Evolutionary conservation across 1,284 basidiomycete genomes (phyloP), one percentile per base, ranked within the genome.

Genomic region (Austroboletus novae-zelandiae): DNA sequence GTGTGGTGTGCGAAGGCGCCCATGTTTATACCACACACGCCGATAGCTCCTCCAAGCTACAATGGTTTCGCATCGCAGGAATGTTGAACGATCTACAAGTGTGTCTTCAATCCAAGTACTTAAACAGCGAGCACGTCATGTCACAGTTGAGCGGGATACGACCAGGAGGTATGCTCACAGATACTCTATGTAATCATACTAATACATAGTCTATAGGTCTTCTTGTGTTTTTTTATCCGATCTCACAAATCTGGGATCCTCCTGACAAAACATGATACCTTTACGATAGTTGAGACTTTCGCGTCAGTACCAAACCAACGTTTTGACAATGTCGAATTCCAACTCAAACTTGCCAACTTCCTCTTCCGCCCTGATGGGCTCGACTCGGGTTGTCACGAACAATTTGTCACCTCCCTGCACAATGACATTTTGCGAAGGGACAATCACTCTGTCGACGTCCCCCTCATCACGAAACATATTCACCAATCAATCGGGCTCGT

Each of bases 21-120:
- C 29, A 25, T 25, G 39, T 27, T 14, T 57, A 54, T 39, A 23
- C 4, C 17, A n/a, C 34, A 4, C 3, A 35, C 34, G 6, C 57
- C 27, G 20, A 17, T 8, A 13, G 34, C 7, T 15, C 41, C 10
- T 25, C 36, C 4, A 8, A 10, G 9, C 9, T 17, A 11, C 32
- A 45, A 15, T 57, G 56, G 56, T 9, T 20, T n/a, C 6, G n/a
- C 14, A 41, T 45, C 9, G 37, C 27, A 9, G 43, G 29, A n/a
- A 51, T 52, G 52, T 37, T 57, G 10, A 27, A 47, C 14, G 9
- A 31, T 8, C 18, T 31, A 6, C 34, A 35, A 35, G 34, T 14
- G n/a, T 35, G 13, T 4, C 13, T n/a, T 7, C 34, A 35, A 15
- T 35, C 34, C 29, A 14, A 39, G 32, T 7, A 27, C 17, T 23